A percentile compares a stretch with the other conserved stretches of the same genome.
phyloP scores from a whole-genome alignment of 1,139 yeast species.

The Maudiozyma humilis region DNA sequence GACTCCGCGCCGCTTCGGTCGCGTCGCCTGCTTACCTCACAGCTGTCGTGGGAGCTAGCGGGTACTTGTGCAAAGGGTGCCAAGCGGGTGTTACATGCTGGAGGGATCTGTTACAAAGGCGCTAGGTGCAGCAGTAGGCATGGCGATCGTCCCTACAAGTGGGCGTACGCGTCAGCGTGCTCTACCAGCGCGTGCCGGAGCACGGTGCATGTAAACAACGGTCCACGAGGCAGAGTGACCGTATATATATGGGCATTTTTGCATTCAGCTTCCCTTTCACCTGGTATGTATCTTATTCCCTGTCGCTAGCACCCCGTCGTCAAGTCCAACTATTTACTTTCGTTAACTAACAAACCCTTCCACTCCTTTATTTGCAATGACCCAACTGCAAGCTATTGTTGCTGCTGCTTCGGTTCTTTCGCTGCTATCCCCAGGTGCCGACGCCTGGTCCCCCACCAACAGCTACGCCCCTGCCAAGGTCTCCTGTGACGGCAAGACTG shows the following conservation, averaged over 20 bases:
- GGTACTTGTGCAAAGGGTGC: not conserved
- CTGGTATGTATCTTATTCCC: not conserved
- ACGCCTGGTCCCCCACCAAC: constrained; percentile 40
- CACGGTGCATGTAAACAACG: no score
- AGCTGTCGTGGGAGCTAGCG: not conserved
- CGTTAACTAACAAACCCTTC: no score
- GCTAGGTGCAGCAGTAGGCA: no score
- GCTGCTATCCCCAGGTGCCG: not conserved
- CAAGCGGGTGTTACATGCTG: not conserved
- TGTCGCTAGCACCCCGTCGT: not conserved
- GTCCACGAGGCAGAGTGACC: no score
- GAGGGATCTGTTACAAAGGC: no score
- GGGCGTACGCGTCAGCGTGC: no score
- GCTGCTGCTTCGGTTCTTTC: constrained; percentile 2
- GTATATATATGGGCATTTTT: no score
- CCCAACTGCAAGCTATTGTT: constrained; percentile 11
- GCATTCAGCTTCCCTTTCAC: not conserved
- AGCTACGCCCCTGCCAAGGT: constrained; percentile 60
- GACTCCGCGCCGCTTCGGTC: not conserved
- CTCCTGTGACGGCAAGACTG: constrained; percentile 38
- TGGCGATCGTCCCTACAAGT: no score
- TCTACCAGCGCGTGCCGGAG: no score
- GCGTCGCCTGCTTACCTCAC: not conserved
- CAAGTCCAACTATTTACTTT: constrained; percentile 2
- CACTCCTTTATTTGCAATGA: constrained; percentile 7